Base-by-base conservation (phyloP, 2,329 filamentous ascomycete genomes). In the Monosporascus ibericus region DNA sequence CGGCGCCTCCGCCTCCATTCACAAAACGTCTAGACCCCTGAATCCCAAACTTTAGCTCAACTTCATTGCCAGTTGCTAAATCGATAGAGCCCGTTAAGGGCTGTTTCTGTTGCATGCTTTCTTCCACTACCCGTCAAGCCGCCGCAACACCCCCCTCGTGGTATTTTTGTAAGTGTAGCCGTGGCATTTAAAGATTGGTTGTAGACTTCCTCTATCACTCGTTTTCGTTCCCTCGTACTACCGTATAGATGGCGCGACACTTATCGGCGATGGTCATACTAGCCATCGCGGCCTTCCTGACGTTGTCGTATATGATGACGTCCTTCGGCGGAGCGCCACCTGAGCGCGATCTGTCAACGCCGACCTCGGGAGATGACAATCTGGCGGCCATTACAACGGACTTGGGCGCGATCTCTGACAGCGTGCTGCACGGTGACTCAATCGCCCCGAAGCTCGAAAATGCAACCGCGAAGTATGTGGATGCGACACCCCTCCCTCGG, bases 381-480 rank as follows among this genome's bases (percentile, higher is more conserved):
- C 37, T 48, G 36, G 51, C 58, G 48, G 60, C 59, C 51, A 52
- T 55, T 11, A 64, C 61, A 18, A 58, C 75, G 22, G 75, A 75
- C 50, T 61, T 81, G 30, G 67, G 67, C 37, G 59, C 66, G 30
- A 59, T 81, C 27, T 70, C 80, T 1, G 68, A 72, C 25, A 69
- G 69, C 44, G 69, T 86, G 18, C 74, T 90, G 22, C 76, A 78
- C 18, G 88, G 87, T 52, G 82, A 82, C 51, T 85, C 84, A 3
- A 92, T 91, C 63, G 88, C 88, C 48, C 86, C 88, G 1, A 91
- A 90, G 71, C 75, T 94, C 50, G 89, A 88, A 65, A 94, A 94
- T 70, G 88, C 86, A 55, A 94, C 89, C 6, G 75, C 83, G 50
- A 94, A 92, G 85, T 87, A 74, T 48, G 76, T 64, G 37, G 40